These are phyloP conservation scores for Pascua sp. DNA, from an alignment of 1,284 basidiomycete species.

Conservation along the genomic window DNA sequence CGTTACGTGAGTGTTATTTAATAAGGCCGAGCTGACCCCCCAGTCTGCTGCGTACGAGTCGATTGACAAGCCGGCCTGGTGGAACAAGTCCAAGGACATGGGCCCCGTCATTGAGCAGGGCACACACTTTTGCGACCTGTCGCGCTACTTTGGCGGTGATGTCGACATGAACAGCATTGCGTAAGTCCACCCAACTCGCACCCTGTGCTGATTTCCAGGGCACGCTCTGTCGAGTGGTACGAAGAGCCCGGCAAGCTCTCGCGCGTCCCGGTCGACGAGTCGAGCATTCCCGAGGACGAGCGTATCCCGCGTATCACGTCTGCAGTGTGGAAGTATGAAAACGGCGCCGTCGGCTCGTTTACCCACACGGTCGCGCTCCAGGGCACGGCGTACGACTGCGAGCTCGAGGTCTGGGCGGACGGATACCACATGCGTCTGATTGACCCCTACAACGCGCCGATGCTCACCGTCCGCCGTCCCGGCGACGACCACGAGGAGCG, in stretches of 20 bases:
- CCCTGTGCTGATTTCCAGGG: slow-evolving; percentile 30
- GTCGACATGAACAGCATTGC: slow-evolving; percentile 80
- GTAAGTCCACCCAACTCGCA: slow-evolving; percentile 18
- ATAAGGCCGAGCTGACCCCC: slow-evolving; percentile 8
- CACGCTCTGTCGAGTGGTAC: slow-evolving; percentile 86
- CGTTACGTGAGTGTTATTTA: slow-evolving; percentile 66
- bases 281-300: slow-evolving; percentile 46
- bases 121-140: slow-evolving; percentile 68
- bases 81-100: slow-evolving; percentile 78
- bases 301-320: slow-evolving; percentile 50
- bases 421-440: slow-evolving; percentile 64
- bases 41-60: slow-evolving; percentile 75
- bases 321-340: slow-evolving; percentile 70
- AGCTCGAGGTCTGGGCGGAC: slow-evolving; percentile 86
- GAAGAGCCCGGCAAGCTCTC: slow-evolving; percentile 82
- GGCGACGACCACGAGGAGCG: slow-evolving; percentile 79
- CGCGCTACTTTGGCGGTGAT: slow-evolving; percentile 96
- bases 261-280: slow-evolving; percentile 60
- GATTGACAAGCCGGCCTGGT: slow-evolving; percentile 91
- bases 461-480: slow-evolving; percentile 76
- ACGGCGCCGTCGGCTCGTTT: slow-evolving; percentile 84
- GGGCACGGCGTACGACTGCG: slow-evolving; percentile 85
- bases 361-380: slow-evolving; percentile 84
- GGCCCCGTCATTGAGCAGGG: slow-evolving; percentile 96
- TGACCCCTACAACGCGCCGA: slow-evolving; percentile 70